Evolutionary conservation across 2,329 filamentous ascomycete genomes (phyloP), one percentile per base, ranked within the genome.

Genomic region (Drechmeria coniospora): DNA sequence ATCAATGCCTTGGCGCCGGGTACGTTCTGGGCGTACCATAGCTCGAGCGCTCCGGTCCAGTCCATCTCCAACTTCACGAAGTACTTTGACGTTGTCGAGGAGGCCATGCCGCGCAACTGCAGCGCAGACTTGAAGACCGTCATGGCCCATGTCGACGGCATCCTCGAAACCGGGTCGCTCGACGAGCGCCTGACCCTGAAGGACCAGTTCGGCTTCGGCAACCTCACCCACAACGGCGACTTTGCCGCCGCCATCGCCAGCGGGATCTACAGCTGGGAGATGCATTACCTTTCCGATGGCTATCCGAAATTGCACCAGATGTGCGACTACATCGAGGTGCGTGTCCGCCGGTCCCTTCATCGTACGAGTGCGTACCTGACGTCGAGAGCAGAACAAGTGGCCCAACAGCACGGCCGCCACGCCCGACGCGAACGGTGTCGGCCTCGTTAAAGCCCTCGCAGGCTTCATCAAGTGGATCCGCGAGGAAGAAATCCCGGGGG

Each of bases 1-100:
- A 50, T 81, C 25, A 68, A 79, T 12, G 67, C 72, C 26, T 50
- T 74, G 9, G 84, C 86, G 43, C 81, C 81, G 0, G 73, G 83
- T 21, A 59, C 75, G 6, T 86, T 79, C 49, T 84, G 68, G 64
- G 81, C 67, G 3, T 68, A 77, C 6, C 82, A 90, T 26, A 74
- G 75, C 0, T 81, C 77, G 0, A 84, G 78, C 1, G 81, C 78
- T 2, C 78, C 86, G 2, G 78, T 77, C 0, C 65, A 74, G 38
- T 77, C 80, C 4, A 76, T 84, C 32, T 72, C 68, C 38, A 76
- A 84, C 39, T 81, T 74, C 51, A 84, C 77, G 59, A 43, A 60
- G 38, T 68, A 67, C 43, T 62, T 48, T 29, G 53, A 58, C 27
- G 59, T 57, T 1, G 51, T 60, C 1, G 50, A 55, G 10, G 38